phyloP scores from a whole-genome alignment of 2,329 filamentous ascomycete species.

The Cladosporium sphaerospermum region DNA sequence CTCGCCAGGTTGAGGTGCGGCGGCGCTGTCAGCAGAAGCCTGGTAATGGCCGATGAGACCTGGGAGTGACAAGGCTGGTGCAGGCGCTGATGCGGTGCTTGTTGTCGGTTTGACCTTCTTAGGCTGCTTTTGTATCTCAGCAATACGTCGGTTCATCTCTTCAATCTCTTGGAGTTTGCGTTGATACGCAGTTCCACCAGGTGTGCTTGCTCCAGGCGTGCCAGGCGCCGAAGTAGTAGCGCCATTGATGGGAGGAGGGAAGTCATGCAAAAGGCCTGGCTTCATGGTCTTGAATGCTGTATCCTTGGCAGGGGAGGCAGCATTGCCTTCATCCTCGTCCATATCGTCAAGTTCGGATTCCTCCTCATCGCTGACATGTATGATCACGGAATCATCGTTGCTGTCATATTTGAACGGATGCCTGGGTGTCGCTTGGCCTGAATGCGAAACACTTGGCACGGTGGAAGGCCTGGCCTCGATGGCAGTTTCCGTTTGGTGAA shows the following conservation, averaged over 20 bases:
- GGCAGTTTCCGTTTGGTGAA: background rate
- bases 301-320: background rate
- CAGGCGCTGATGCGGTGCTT: background rate
- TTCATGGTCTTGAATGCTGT: background rate
- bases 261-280: background rate
- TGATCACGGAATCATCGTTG: conserved; percentile 62
- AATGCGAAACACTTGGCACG: background rate
- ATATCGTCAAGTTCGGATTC: conserved; percentile 16
- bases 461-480: background rate
- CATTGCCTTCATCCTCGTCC: background rate
- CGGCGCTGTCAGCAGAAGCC: background rate
- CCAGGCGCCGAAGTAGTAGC: background rate
- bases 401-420: conserved; percentile 51
- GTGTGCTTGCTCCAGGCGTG: conserved; percentile 14
- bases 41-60: background rate
- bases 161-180: conserved; percentile 22
- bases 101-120: conserved; percentile 24
- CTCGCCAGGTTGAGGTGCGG: background rate
- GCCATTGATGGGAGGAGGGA: background rate
- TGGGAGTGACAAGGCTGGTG: background rate
- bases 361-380: conserved; percentile 65
- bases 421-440: conserved; percentile 38
- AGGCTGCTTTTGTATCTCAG: conserved; percentile 41
- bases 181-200: conserved; percentile 14
- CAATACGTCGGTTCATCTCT: conserved; percentile 23